phyloP scores from a whole-genome alignment of 768 basidiomycete genomes.

The Leccinellum albellum region DNA sequence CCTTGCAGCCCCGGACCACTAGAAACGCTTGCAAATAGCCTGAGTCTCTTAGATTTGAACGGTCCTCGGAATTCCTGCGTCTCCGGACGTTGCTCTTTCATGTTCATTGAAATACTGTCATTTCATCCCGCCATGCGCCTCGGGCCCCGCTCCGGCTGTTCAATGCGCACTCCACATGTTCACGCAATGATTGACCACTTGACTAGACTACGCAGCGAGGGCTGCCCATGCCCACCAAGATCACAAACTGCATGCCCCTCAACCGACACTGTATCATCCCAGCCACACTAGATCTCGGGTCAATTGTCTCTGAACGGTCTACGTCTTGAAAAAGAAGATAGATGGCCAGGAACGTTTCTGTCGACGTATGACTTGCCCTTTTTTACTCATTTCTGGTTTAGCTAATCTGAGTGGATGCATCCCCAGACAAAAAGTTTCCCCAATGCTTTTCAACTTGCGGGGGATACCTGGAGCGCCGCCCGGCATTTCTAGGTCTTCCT shows the following conservation, averaged over 20 bases:
- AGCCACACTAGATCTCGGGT: constrained; percentile 8
- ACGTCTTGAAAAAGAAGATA: constrained; percentile 1
- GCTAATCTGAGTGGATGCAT: neutral
- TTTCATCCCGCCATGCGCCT: constrained; percentile 21
- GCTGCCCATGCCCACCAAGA: constrained; percentile 21
- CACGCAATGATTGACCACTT: constrained; percentile 24
- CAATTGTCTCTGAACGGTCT: constrained; percentile 3
- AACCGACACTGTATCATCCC: constrained; percentile 18
- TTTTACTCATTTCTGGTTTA: neutral
- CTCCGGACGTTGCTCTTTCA: constrained; percentile 8
- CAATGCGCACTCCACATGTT: constrained; percentile 35
- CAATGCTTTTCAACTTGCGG: constrained; percentile 9
- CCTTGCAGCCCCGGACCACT: neutral
- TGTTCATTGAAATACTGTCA: constrained; percentile 14
- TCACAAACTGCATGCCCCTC: constrained; percentile 17
- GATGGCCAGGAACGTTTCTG: constrained; percentile 2
- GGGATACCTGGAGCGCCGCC: constrained; percentile 15
- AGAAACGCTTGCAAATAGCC: constrained; percentile 2
- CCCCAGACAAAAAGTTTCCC: neutral
- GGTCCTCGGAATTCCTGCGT: constrained; percentile 8
- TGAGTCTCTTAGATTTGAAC: neutral
- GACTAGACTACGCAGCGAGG: constrained; percentile 25
- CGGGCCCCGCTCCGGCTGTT: constrained; percentile 26
- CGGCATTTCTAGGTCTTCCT: constrained; percentile 22
- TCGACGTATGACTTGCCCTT: constrained; percentile 1